Base-by-base conservation (phyloP, 208 protist species). In the Naegleria gruberi region DNA sequence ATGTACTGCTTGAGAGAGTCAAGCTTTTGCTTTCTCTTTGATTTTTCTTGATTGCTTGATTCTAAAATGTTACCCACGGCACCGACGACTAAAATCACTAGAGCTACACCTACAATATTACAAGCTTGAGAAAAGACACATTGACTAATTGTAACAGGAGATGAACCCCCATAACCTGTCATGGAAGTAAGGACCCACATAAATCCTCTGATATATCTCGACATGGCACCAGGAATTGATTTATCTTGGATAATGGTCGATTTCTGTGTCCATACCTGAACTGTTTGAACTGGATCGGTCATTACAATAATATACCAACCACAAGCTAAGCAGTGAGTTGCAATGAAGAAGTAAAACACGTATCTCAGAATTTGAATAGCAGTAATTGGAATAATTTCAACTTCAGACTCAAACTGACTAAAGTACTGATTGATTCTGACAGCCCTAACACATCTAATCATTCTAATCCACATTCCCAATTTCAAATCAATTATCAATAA, bases 61-160 rank as follows among this genome's bases (percentile, higher is more conserved):
- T 42, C 42, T 4, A 92, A 1, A 26, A 92, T 37, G 17, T 90
- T 92, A 46, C 91, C 90, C 8, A 92, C 91, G 4, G 84, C 42
- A 90, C 91, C 91, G 15, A 92, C 92, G 8, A 92, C 82, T 40
- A 65, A 5, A 43, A 92, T 84, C 40, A 90, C 92, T n/a, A 92
- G 44, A 23, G 73, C 84, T 37, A 92, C 34, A 41, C 91, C 91
- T n/a, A 92, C 47, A 46, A 92, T 30, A 12, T 46, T 57, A 5
- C 92, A 82, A 90, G 92, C 17, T 34, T 46, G 30, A 41, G 84
- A 30, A 19, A 92, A 90, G 6, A 91, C 19, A 30, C 30, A 42
- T 34, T 91, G 89, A 30, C 19, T 15, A 4, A 42, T 0, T 0
- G 84, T 46, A 15, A 90, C 84, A 34, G 91, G 90, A 4, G 84